phyloP scores from a whole-genome alignment of 225 moss, liverwort and hornwort genomes.

The Polytrichum formosum region DNA sequence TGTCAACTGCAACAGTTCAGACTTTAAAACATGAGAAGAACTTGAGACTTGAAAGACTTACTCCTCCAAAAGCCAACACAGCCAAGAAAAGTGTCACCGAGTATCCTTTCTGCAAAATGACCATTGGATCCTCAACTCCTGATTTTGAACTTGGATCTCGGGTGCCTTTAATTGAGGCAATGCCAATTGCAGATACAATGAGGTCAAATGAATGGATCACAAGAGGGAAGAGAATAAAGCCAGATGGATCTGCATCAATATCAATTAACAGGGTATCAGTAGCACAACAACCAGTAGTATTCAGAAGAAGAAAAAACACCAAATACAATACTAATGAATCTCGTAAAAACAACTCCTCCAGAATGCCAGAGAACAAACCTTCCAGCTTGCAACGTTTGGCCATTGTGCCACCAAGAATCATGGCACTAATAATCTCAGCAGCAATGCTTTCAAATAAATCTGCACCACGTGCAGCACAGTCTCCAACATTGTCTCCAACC shows the following conservation, averaged over 20 bases:
- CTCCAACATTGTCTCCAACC: constrained; percentile 99
- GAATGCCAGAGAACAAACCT: constrained; percentile 36
- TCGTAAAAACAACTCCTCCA: background rate
- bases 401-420: constrained; percentile 98
- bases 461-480: constrained; percentile 97
- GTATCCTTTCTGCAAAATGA: constrained; percentile 93
- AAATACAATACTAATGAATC: background rate
- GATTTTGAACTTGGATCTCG: constrained; percentile 80
- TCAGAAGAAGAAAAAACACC: background rate
- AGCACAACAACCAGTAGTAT: background rate
- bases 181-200: constrained; percentile 91
- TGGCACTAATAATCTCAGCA: constrained; percentile 96
- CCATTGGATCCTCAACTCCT: constrained; percentile 88
- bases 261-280: constrained; percentile 11
- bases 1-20: too few relatives aligned
- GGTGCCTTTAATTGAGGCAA: constrained; percentile 87
- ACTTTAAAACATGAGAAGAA: too few relatives aligned
- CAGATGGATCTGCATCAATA: constrained; percentile 77
- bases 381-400: constrained; percentile 95
- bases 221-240: constrained; percentile 95
- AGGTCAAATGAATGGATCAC: constrained; percentile 98
- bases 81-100: constrained; percentile 88
- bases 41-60: constrained; percentile 33
- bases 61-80: constrained; percentile 86
- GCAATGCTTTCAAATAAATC: constrained; percentile 99